A percentile compares a stretch with the other conserved stretches of the same genome.
These are phyloP conservation scores for Serendipita sp. DNA, from an alignment of 1,284 basidiomycete genomes.

Conservation along the genomic window DNA sequence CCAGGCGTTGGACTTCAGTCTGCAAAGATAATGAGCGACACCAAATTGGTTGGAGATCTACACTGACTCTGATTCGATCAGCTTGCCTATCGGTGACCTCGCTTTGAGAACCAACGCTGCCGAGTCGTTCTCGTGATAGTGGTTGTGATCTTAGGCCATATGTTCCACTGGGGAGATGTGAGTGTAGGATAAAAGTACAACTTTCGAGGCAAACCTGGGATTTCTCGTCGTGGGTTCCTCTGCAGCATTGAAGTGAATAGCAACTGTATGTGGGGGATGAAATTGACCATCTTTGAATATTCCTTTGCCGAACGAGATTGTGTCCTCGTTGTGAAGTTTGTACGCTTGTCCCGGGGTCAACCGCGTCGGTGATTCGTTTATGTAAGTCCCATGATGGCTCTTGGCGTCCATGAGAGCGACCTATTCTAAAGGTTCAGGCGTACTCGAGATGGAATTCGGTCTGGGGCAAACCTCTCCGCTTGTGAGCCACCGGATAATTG, in stretches of 20 bases:
- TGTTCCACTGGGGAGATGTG: background rate
- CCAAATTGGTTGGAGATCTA: background rate
- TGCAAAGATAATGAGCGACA: background rate
- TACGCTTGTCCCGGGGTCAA: background rate
- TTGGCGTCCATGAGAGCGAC: background rate
- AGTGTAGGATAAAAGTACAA: background rate
- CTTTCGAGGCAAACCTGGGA: background rate
- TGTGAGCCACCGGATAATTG: background rate
- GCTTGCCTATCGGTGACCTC: background rate
- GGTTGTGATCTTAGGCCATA: background rate
- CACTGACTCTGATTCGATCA: background rate
- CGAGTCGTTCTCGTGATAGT: background rate
- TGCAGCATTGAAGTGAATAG: background rate
- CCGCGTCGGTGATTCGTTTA: background rate
- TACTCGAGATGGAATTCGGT: background rate
- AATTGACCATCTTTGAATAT: background rate
- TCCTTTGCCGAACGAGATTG: background rate
- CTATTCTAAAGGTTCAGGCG: background rate
- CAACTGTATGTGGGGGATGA: background rate
- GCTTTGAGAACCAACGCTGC: background rate
- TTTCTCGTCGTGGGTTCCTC: background rate
- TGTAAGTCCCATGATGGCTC: conserved; percentile 1
- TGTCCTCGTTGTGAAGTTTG: background rate
- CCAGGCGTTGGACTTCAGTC: conserved; percentile 1
- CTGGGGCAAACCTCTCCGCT: background rate